A percentile compares a stretch with the other conserved stretches of the same genome.
Evolutionary conservation across 2,329 filamentous ascomycete species (phyloP).

Genomic region (Epicoccum nigrum): DNA sequence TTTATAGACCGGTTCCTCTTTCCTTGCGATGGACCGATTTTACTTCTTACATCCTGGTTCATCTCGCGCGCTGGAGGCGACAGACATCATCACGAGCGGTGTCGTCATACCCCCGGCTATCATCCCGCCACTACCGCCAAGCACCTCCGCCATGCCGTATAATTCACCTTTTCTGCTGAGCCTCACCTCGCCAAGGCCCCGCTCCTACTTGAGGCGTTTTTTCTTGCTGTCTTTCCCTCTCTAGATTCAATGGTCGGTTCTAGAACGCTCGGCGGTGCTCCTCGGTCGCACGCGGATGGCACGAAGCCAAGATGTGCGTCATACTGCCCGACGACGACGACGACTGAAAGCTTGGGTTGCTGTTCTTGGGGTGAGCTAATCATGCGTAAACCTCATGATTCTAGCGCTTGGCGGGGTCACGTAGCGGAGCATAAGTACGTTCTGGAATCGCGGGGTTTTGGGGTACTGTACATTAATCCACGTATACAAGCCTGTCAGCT

Average conservation of each 20-base stretch:
- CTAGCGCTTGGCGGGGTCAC: conserved; percentile 5
- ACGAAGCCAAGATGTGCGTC: conserved; percentile 22
- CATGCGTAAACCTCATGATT: conserved; percentile 17
- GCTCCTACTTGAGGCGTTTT: no score
- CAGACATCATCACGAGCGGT: no score
- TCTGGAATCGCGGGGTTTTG: neutral
- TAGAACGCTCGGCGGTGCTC: conserved; percentile 16
- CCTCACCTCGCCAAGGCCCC: neutral
- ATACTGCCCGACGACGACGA: conserved; percentile 18
- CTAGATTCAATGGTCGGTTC: conserved; percentile 1
- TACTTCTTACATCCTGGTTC: no score
- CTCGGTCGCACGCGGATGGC: neutral
- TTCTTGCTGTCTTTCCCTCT: no score
- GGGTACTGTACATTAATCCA: no score
- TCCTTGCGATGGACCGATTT: no score
- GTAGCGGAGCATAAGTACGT: conserved; percentile 13
- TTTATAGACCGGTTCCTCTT: no score
- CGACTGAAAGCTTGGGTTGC: conserved; percentile 11
- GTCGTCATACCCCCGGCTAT: no score
- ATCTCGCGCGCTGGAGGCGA: no score
- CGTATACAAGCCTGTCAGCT: no score
- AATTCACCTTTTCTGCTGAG: neutral
- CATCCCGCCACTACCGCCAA: neutral
- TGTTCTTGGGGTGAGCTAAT: conserved; percentile 7
- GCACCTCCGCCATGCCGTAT: neutral